Base-by-base conservation (phyloP, 2,329 filamentous ascomycete genomes). In the Gliomastix tumulicola region DNA sequence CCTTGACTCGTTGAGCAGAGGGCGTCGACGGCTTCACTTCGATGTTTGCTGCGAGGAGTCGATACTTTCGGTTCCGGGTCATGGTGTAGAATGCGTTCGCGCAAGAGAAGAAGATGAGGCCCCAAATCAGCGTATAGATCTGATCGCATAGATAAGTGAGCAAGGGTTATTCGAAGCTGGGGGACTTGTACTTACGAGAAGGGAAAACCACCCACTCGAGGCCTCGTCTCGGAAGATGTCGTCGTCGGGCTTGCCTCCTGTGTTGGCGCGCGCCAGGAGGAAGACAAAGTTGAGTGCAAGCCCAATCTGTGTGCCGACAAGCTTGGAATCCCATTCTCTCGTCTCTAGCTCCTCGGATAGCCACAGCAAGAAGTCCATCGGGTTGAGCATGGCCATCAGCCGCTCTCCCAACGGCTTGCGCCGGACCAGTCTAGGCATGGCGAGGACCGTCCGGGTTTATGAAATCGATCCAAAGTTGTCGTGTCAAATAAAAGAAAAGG, bases 271-370 rank as follows among this genome's bases (percentile, higher is more conserved):
- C 21, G 88, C 84, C 44, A 97, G 62, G 37, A 96, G 68, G 55
- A 95, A 90, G 21, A 82, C 48, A 28, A 94, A 63, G 59, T 97
- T 97, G 49, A 89, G 68, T 1, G 56, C 73, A 20, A 95, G 49
- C 6, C 88, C 90, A 15, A 94, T 66, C 35, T 86, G 80, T 6
- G 79, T 76, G 19, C 87, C 84, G 57, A 87, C 83, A 23, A 79
- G 65, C 47, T 85, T 82, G 16, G 90, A 87, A 48, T 96, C 86
- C 80, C 88, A 94, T 49, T 95, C 86, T 53, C 84, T 82, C 20
- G 88, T 88, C 56, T 96, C 89, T 41, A 98, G 74, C 62, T 95
- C 87, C 57, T 97, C 90, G 0, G 87, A 94, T 3, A 94, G 62
- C 84, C 88, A 95, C 15, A 98, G 77, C 37, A 92, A 65, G 53